phyloP scores from a whole-genome alignment of 148 eudicot genomes.

The Beta vulgaris region DNA sequence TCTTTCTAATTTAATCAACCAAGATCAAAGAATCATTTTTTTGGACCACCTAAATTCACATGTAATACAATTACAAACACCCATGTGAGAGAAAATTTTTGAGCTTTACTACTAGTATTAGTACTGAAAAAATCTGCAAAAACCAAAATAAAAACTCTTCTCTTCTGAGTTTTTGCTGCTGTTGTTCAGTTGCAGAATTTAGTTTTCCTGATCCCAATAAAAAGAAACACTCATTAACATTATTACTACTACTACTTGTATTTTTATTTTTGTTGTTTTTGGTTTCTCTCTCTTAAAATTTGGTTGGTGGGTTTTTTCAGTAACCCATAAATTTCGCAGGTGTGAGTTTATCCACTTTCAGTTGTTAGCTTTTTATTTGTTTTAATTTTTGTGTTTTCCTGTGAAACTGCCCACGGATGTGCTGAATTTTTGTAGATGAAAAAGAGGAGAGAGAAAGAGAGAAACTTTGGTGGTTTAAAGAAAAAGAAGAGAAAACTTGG shows the following conservation, averaged over 20 bases:
- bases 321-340: conserved; percentile 32
- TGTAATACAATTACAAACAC: conserved; percentile 7
- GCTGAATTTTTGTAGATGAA: not conserved
- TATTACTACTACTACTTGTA: not conserved
- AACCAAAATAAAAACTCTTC: conserved; percentile 10
- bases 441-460: not conserved
- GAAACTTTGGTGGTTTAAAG: not conserved
- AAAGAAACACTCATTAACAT: not conserved
- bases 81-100: conserved; percentile 23
- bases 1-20: not conserved
- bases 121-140: conserved; percentile 11
- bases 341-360: conserved; percentile 24
- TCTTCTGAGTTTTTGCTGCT: conserved; percentile 5
- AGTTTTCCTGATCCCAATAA: conserved; percentile 39
- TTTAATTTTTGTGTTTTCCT: not conserved
- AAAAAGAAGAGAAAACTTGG: not conserved
- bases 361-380: not conserved
- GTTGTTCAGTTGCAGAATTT: conserved; percentile 25
- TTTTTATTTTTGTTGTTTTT: not conserved
- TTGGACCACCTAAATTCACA: conserved; percentile 22
- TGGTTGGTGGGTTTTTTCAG: conserved; percentile 28
- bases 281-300: not conserved
- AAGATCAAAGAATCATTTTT: not conserved
- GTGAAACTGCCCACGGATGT: conserved; percentile 33
- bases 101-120: not conserved